phyloP scores from a whole-genome alignment of 2,329 filamentous ascomycete species.

The Penicillium sp. region DNA sequence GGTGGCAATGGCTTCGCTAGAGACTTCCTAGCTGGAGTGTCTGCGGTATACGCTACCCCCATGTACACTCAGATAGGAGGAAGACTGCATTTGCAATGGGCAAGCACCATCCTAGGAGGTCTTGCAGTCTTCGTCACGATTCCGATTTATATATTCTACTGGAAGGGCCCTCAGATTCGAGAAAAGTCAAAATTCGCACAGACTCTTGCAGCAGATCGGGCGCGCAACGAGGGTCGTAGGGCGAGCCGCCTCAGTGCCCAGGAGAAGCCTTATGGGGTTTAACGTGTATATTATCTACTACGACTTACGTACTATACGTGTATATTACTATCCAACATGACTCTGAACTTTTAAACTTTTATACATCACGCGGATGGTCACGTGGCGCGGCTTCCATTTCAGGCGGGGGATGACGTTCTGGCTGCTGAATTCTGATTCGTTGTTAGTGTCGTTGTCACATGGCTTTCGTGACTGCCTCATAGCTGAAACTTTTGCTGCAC shows the following conservation, averaged over 20 bases:
- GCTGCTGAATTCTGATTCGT: no score
- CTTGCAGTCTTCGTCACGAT: conserved; percentile 57
- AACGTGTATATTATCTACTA: background rate
- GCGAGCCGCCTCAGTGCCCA: conserved; percentile 22
- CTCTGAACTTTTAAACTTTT: background rate
- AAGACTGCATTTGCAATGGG: conserved; percentile 55
- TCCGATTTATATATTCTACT: conserved; percentile 62
- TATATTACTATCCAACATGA: background rate
- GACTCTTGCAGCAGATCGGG: conserved; percentile 34
- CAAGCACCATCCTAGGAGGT: conserved; percentile 58
- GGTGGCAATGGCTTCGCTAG: conserved; percentile 77
- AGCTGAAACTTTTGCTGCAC: no score
- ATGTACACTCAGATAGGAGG: conserved; percentile 60
- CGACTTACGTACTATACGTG: no score
- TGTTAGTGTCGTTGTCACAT: no score
- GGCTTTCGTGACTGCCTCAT: no score
- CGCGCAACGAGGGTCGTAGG: conserved; percentile 24
- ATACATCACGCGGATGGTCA: background rate
- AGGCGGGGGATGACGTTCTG: no score
- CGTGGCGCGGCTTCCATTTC: no score
- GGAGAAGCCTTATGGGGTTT: conserved; percentile 20
- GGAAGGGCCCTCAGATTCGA: conserved; percentile 59
- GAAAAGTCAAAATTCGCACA: conserved; percentile 59
- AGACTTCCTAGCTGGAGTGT: conserved; percentile 74
- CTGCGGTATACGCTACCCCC: conserved; percentile 70